Evolutionary conservation across 2,329 filamentous ascomycete species (phyloP).

Genomic region (Aschersonia sp.): DNA sequence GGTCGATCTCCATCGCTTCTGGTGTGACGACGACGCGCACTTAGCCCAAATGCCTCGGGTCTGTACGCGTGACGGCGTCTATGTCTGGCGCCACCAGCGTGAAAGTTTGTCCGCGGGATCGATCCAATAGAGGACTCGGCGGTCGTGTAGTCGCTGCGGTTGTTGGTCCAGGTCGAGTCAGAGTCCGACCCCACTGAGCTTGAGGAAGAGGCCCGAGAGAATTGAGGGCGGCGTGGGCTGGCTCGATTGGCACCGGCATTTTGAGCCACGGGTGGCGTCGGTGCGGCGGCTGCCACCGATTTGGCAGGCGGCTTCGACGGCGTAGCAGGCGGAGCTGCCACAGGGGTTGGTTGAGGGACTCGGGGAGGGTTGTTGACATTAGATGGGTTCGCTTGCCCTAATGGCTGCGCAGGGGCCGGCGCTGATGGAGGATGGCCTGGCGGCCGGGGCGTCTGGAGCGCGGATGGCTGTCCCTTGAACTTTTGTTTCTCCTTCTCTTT

Average conservation of each 20-base stretch:
- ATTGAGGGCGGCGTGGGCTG: too few species aligned
- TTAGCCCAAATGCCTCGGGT: conserved; percentile 6
- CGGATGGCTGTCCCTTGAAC: not conserved
- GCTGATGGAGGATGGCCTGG: not conserved
- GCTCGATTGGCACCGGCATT: too few species aligned
- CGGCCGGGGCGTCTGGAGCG: not conserved
- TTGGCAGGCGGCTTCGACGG: too few species aligned
- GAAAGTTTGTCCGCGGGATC: conserved; percentile 4
- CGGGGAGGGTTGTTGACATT: too few species aligned
- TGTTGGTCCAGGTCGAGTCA: conserved; percentile 2
- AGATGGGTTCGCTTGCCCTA: not conserved
- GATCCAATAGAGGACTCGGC: conserved; percentile 8
- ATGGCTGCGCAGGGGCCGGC: not conserved
- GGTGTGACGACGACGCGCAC: not conserved
- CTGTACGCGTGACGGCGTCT: conserved; percentile 4
- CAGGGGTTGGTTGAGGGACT: too few species aligned
- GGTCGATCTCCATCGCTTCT: not conserved
- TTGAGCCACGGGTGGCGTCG: too few species aligned
- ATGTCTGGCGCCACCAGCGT: conserved; percentile 4
- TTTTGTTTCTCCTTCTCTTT: conserved; percentile 9
- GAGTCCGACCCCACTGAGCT: conserved; percentile 7
- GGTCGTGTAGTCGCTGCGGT: conserved; percentile 6
- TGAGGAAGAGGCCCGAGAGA: too few species aligned
- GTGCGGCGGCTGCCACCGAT: too few species aligned
- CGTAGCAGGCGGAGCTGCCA: too few species aligned